Base-by-base conservation (phyloP, 495 filamentous ascomycete genomes). In the Aspergillus homomorphus region DNA sequence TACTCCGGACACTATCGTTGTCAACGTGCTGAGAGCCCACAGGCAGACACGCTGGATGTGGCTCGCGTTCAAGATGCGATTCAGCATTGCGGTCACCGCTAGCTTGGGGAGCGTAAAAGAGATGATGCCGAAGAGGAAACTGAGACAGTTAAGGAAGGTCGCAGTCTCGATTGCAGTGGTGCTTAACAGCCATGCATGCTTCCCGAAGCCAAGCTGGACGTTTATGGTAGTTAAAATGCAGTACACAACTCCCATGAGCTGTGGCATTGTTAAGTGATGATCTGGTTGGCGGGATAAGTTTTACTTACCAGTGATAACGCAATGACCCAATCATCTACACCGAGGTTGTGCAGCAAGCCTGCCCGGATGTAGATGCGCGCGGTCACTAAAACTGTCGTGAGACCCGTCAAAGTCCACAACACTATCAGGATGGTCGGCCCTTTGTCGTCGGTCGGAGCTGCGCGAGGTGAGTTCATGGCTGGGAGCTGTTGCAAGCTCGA, bases 271-370 rank as follows among this genome's bases (percentile, higher is more conserved):
- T 49, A 30, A 30, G 16, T 7, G 43, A 14, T 26, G 24, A 20
- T 4, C 16, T 2, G n/a, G 43, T 15, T 12, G 10, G 20, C 4
- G 20, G 22, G 18, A 9, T 1, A 20, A 16, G 12, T 12, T 8
- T n/a, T 7, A 52, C 51, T 14, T 61, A 80, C 78, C 64, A 79
- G 68, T 44, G 80, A 70, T 2, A 68, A 22, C 0, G 71, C 63
- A 66, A 83, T 80, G 41, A 80, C 70, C 46, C 74, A 79, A 62
- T 85, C 81, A 69, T 84, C 82, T 22, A 62, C 51, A 2, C 81
- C 80, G 5, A 80, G 46, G 42, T 71, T 78, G 19, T 70, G 73
- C 23, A 79, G 58, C 54, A 83, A 68, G 20, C 61, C 60, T 7
- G 66, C 38, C 9, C 81, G 77, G 45, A 81, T 81, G 44, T 71